A percentile compares a stretch with the other conserved stretches of the same genome.
Conservation (phyloP, 306 rosid species). For the Vicia sativa region DNA sequence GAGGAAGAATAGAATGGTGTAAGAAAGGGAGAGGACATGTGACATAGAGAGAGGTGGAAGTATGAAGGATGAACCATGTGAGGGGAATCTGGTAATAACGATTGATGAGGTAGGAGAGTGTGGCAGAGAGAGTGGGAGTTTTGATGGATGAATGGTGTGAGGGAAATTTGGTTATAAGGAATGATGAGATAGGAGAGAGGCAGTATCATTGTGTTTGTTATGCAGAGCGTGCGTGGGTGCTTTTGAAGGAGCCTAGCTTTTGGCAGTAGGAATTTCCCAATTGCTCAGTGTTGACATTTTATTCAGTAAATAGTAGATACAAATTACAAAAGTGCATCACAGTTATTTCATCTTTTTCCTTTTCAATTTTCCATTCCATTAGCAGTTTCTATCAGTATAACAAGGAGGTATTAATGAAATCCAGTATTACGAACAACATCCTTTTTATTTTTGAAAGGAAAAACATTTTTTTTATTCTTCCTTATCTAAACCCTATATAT, state of each 20-base stretch:
- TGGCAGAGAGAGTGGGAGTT: neutral
- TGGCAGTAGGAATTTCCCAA: neutral
- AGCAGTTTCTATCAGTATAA: neutral
- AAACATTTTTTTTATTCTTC: constrained; percentile 13
- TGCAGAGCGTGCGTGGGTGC: neutral
- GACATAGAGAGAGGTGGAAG: neutral
- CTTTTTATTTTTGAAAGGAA: constrained; percentile 6
- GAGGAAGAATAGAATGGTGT: neutral
- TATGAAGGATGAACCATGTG: neutral
- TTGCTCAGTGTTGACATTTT: neutral
- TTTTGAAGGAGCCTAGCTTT: neutral
- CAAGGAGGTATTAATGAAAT: constrained; percentile 3
- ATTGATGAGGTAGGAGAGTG: neutral
- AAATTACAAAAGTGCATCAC: neutral
- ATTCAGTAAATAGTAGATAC: neutral
- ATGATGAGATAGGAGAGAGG: neutral
- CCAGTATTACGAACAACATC: neutral
- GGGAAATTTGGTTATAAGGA: neutral
- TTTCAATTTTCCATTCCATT: neutral
- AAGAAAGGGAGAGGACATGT: neutral
- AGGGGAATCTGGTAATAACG: neutral
- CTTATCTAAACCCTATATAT: constrained; percentile 5
- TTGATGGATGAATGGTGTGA: neutral
- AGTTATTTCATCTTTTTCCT: neutral
- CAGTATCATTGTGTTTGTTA: neutral